Conservation (phyloP, 176 grass and related monocot genomes). For the Oryza australiensis region DNA sequence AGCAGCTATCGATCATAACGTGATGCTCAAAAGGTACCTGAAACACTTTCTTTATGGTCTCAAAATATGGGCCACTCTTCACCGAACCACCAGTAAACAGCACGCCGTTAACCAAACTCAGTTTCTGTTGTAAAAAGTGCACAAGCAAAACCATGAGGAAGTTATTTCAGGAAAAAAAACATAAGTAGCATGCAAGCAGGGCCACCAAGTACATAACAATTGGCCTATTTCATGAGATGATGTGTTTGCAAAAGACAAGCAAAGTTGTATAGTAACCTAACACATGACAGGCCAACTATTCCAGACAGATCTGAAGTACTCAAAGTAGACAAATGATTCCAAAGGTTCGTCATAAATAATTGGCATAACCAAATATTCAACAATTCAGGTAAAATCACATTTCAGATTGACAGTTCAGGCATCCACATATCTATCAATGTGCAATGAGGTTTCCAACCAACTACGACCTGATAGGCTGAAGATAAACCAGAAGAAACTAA, state of each 20-base stretch:
- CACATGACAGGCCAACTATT: background rate
- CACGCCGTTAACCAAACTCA: constrained; percentile 87
- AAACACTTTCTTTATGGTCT: constrained; percentile 73
- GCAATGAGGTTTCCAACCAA: background rate
- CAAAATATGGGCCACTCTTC: constrained; percentile 73
- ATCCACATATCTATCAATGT: background rate
- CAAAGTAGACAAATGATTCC: background rate
- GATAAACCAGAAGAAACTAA: background rate
- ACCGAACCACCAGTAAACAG: constrained; percentile 77
- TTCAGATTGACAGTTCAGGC: background rate
- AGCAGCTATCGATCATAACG: background rate
- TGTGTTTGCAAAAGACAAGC: background rate
- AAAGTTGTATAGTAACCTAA: background rate
- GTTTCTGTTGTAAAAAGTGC: constrained; percentile 52
- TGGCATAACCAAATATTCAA: background rate
- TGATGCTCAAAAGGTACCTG: constrained; percentile 49
- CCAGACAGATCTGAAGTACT: background rate
- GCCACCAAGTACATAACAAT: background rate
- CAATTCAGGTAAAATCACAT: background rate
- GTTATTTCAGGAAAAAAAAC: background rate
- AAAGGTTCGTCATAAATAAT: background rate
- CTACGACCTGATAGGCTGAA: background rate
- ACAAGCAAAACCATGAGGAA: background rate
- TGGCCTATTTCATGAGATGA: constrained; percentile 4
- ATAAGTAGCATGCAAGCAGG: background rate